Evolutionary conservation across 2,329 filamentous ascomycete genomes (phyloP), one percentile per base, ranked within the genome.

Genomic region (Clarireedia monteithiana): DNA sequence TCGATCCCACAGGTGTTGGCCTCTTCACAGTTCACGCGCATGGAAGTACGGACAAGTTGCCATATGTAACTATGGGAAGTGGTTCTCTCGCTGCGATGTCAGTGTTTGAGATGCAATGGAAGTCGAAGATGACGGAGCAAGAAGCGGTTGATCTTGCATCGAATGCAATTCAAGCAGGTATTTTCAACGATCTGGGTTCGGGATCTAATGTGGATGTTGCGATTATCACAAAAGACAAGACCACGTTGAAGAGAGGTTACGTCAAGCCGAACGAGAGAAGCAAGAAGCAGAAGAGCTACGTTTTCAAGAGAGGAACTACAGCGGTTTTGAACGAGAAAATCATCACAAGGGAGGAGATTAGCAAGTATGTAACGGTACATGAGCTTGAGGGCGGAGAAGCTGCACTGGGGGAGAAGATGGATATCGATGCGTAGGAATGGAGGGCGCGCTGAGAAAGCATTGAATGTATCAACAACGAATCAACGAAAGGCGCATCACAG

Each of bases 21-120:
- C 86, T 99, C 60, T 99, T 95, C 80, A 99, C 95, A 62, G 94
- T 99, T 45, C 94, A 99, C 75, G 94, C 94, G 58, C 95, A 99
- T 79, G 94, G 95, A 63, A 94, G 88, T 68, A 99, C 94, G 60
- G 94, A 99, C 77, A 99, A 97, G 79, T 85, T 99, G 49, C 94
- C 94, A 50, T 99, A 99, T 73, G 95, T 99, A 64, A 99, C 95
- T 63, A 99, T 99, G 94, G 94, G 94, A 54, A 95, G 89, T 24
- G 94, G 94, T 62, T 96, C 90, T 48, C 78, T 99, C 64, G 94
- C 94, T 27, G 94, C 94, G 70, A 99, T 99, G 94, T 89, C 89
- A 34, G 88, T 99, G 51, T 99, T 99, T 70, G 94, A 99, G 79
- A 95, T 91, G 50, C 85, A 86, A 74, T 99, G 95, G 95, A 89